A percentile compares a stretch with the other conserved stretches of the same genome.
These are phyloP conservation scores for Syzygium aromaticum DNA, from an alignment of 345 rosid genomes.

Conservation along the genomic window DNA sequence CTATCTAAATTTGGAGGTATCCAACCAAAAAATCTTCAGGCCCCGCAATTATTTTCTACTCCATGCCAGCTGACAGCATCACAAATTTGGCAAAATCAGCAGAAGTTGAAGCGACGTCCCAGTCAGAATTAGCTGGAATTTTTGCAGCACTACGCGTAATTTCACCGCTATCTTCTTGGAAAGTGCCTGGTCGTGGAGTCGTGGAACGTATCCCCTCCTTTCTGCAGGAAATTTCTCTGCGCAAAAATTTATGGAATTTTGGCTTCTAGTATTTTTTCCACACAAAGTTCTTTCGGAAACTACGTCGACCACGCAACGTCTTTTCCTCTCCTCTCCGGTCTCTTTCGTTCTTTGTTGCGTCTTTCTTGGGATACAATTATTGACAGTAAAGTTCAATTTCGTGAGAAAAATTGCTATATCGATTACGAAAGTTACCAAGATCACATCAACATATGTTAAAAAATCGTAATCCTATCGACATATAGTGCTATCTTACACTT, in stretches of 20 bases:
- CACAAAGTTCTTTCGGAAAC: background rate
- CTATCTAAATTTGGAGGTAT: background rate
- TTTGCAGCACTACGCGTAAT: background rate
- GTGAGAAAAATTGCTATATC: background rate
- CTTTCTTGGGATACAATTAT: background rate
- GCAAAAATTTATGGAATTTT: background rate
- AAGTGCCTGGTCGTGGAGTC: background rate
- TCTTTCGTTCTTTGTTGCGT: background rate
- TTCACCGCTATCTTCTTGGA: background rate
- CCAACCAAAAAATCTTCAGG: background rate
- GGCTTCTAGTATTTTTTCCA: background rate
- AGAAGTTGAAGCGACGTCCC: background rate
- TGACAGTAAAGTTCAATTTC: background rate
- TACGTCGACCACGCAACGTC: background rate
- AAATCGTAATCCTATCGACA: rapidly evolving
- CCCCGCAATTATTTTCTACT: background rate
- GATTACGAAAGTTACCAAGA: background rate
- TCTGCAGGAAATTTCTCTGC: background rate
- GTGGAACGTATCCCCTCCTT: background rate
- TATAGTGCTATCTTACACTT: background rate
- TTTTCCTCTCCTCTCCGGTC: background rate
- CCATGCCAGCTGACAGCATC: background rate
- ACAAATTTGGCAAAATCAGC: background rate
- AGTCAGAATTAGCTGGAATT: background rate
- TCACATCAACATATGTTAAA: background rate